Percentiles rank a stretch among this genome's conserved stretches.
Conservation (phyloP, 2,329 filamentous ascomycete genomes). For the Pseudocercospora crystallina region DNA sequence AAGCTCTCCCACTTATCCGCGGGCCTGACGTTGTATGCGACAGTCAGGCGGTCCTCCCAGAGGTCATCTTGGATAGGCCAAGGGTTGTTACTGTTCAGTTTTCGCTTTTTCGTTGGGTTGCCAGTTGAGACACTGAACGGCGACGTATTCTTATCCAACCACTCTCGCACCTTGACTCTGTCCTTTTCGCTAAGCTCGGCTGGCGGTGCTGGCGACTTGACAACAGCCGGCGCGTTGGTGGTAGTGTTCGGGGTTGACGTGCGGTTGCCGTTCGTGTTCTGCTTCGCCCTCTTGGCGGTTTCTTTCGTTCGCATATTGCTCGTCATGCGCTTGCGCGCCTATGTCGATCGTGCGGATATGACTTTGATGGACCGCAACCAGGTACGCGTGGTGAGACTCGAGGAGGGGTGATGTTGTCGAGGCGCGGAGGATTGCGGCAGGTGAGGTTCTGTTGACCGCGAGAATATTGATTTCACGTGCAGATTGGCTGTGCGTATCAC, state of each 20-base stretch:
- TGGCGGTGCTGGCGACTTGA: constrained; percentile 20
- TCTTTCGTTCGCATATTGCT: constrained; percentile 12
- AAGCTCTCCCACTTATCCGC: constrained; percentile 35
- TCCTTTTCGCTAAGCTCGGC: constrained; percentile 22
- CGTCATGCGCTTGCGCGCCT: not conserved
- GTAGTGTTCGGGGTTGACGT: constrained; percentile 2
- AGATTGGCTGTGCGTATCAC: no score
- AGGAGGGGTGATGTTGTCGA: no score
- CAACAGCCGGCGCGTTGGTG: not conserved
- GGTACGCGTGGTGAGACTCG: no score
- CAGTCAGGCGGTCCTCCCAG: constrained; percentile 25
- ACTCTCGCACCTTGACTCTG: constrained; percentile 18
- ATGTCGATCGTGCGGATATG: no score
- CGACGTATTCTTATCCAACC: constrained; percentile 21
- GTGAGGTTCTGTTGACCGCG: no score
- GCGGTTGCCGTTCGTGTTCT: constrained; percentile 2
- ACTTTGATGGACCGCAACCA: no score
- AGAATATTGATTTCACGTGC: no score
- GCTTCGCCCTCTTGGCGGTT: constrained; percentile 6
- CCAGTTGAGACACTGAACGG: constrained; percentile 27
- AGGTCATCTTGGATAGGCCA: constrained; percentile 25
- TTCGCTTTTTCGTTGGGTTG: constrained; percentile 25
- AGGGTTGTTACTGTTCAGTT: constrained; percentile 8
- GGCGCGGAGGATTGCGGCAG: no score
- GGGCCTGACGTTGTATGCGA: constrained; percentile 41